Conservation (phyloP, 2,329 filamentous ascomycete genomes). For the Bertia moriformis region DNA sequence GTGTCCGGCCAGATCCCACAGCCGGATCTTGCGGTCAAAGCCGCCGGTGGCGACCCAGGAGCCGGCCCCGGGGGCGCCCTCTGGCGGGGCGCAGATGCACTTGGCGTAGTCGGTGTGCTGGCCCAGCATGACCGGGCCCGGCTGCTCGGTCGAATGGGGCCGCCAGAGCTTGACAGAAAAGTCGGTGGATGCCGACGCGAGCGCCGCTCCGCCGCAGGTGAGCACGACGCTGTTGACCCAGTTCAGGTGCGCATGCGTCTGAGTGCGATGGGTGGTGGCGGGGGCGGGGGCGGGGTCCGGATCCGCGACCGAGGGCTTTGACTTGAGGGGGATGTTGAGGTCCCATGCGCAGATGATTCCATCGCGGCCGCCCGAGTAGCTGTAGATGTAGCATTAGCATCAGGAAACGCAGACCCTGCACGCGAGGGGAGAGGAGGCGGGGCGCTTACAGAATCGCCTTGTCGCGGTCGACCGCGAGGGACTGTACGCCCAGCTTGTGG, state of each 20-base stretch:
- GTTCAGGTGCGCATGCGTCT: constrained; percentile 62
- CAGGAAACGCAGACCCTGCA: too few species aligned
- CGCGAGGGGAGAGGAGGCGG: too few species aligned
- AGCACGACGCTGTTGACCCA: constrained; percentile 66
- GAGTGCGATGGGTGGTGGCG: constrained; percentile 7
- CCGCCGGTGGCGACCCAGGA: constrained; percentile 91
- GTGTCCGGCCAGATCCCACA: constrained; percentile 84
- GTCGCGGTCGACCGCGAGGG: not conserved
- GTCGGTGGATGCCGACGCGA: constrained; percentile 62
- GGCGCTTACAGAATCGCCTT: not conserved
- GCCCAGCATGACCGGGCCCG: constrained; percentile 66
- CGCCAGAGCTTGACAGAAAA: constrained; percentile 67
- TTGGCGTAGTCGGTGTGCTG: constrained; percentile 95
- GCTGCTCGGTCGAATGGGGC: constrained; percentile 49
- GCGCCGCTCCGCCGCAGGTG: constrained; percentile 45
- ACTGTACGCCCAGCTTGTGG: not conserved
- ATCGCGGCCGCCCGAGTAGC: not conserved
- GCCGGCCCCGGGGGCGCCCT: constrained; percentile 31
- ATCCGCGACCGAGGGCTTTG: constrained; percentile 7
- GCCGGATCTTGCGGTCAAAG: constrained; percentile 75
- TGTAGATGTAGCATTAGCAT: too few species aligned
- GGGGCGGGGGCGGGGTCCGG: constrained; percentile 16
- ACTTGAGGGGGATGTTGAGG: not conserved
- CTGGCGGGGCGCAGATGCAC: constrained; percentile 64
- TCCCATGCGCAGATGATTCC: not conserved